Evolutionary conservation across 140 eudicot genomes (phyloP).

Genomic region (Bidens hawaiensis): DNA sequence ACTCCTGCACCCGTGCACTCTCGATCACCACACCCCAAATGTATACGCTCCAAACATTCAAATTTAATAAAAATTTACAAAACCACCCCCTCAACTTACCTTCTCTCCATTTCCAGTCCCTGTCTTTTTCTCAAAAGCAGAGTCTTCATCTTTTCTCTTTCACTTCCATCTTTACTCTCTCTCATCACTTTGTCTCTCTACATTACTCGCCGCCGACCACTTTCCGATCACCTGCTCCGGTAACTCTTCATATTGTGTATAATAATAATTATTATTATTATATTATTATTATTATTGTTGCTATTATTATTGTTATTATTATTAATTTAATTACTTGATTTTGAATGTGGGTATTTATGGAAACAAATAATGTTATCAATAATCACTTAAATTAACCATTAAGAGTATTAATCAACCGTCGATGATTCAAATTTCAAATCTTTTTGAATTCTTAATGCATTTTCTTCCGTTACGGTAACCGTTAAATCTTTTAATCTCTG

Average conservation of each 20-base stretch:
- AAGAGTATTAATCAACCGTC: background rate
- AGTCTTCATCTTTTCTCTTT: conserved; percentile 18
- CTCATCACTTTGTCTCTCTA: conserved; percentile 31
- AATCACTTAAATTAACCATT: conserved; percentile 16
- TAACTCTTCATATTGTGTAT: conserved; percentile 14
- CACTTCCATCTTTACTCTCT: conserved; percentile 22
- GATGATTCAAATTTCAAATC: conserved; percentile 12
- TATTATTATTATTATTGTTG: no score
- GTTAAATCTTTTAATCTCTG: conserved; percentile 6
- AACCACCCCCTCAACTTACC: conserved; percentile 31
- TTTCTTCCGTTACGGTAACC: background rate
- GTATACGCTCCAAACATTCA: conserved; percentile 44
- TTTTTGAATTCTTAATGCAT: conserved; percentile 11
- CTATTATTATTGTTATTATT: no score
- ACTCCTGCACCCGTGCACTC: conserved; percentile 24
- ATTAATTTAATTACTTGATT: background rate
- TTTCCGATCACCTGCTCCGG: conserved; percentile 19
- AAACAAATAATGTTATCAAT: no score
- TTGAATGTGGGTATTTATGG: background rate
- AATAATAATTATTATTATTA: background rate
- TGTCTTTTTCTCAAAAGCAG: conserved; percentile 6
- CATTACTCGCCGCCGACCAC: conserved; percentile 26
- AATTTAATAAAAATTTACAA: conserved; percentile 23
- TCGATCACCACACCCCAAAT: conserved; percentile 22
- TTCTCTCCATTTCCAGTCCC: conserved; percentile 1